Evolutionary conservation across 768 basidiomycete genomes (phyloP), one percentile per base, ranked within the genome.

Genomic region (Chlorophyllum brunneum): DNA sequence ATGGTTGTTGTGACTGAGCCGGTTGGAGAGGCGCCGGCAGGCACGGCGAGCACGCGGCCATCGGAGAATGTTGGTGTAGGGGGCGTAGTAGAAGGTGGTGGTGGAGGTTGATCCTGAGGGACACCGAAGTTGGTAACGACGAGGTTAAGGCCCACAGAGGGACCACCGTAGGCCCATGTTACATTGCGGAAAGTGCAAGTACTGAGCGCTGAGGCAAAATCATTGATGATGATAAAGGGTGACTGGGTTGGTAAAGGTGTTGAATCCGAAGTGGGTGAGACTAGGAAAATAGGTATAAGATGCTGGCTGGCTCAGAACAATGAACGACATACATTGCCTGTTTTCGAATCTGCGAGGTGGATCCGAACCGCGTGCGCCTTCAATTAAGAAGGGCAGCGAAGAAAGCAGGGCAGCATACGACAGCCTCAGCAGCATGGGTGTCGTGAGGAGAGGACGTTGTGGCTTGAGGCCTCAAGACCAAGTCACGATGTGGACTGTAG

Each of bases 241-340:
- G 48, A 18, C 13, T 8, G 13, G 3, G 23, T 9, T 2, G 48
- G 38, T n/a, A 29, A 24, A 26, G 48, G 38, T 7, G 18, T 2
- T 16, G 27, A 5, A 13, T 49, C 38, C 18, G 38, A 1, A 23
- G 48, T 49, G 15, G 48, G 48, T 3, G 48, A 15, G 27, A 49
- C 26, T 15, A 40, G 27, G 18, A 22, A 22, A 30, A 23, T 20
- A 40, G 11, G 18, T 20, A 5, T 30, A 30, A 11, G 10, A 39
- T 27, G 29, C 13, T 24, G 18, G 18, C 20, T 15, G 48, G 20
- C 20, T 7, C 5, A n/a, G 29, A 18, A 49, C 13, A 16, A 13
- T 36, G 34, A 41, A 79, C 60, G 44, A 65, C 65, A 15, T 75
- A 42, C 5, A 57, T 49, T 24, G 75, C 40, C 1, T 59, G 24